Percentiles rank a stretch among this genome's conserved stretches.
These are phyloP conservation scores for Coemansia sp. DNA, from an alignment of 371 early-diverging fungal genomes.

Conservation along the genomic window DNA sequence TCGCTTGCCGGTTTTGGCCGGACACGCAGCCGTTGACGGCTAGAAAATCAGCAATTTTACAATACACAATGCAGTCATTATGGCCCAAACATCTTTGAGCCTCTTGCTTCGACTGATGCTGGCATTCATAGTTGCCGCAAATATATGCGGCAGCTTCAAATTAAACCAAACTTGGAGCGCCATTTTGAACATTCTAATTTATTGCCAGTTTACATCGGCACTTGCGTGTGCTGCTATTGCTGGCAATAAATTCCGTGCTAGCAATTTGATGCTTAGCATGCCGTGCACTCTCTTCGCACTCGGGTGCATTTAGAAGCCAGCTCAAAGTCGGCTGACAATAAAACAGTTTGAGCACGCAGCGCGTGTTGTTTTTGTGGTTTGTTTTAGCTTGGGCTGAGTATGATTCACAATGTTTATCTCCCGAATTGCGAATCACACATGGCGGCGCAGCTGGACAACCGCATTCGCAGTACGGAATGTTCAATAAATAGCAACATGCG, in stretches of 20 bases:
- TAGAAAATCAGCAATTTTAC: background rate
- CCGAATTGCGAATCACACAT: background rate
- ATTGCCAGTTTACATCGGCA: too few species aligned
- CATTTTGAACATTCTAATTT: too few species aligned
- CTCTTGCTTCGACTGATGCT: background rate
- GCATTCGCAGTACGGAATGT: background rate
- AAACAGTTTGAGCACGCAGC: background rate
- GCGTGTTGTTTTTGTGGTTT: background rate
- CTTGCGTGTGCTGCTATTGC: background rate
- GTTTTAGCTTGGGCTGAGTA: background rate
- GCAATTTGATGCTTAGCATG: background rate
- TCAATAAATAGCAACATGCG: background rate
- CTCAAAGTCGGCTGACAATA: background rate
- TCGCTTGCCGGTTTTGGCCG: too few species aligned
- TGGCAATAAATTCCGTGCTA: background rate
- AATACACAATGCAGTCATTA: background rate
- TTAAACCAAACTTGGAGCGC: background rate
- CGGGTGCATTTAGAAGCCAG: background rate
- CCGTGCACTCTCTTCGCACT: constrained; percentile 2
- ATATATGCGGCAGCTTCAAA: background rate
- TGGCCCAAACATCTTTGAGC: background rate
- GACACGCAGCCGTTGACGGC: background rate
- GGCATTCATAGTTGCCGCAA: background rate
- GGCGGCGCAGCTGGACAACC: background rate
- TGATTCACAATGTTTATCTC: constrained; percentile 3